Base-by-base conservation (phyloP, 2,329 filamentous ascomycete species). In the Cladophialophora carrionii region DNA sequence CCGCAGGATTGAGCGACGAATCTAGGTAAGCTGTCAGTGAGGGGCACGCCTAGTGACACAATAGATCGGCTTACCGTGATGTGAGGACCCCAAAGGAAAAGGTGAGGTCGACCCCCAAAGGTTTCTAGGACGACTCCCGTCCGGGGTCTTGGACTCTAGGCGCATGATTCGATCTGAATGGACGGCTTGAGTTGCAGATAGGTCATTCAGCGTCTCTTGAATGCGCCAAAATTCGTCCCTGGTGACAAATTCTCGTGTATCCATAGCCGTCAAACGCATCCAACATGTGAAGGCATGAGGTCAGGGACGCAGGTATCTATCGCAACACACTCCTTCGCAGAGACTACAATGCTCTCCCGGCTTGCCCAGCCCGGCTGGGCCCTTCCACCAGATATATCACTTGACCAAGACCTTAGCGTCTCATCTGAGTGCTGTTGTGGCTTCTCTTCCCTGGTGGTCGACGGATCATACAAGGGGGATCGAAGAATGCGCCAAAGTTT, bases 71-170 rank as follows among this genome's bases (percentile, higher is more conserved):
- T 77, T 79, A 96, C 94, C 92, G 81, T 96, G 90, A 76, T 96
- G 90, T 61, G 92, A 93, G 61, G 91, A 90, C 71, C 89, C 88
- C 64, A 96, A 77, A n/a, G 94, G 92, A 75, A 97, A 97, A 17
- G 93, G 93, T 62, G 93, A 96, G 55, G 84, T 80, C 70, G 90
- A 89, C 56, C 86, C 87, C 95, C 95, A 99, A 63, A 96, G 90
- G 67, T 90, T 96, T 78, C 94, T 96, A 77, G 88, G 77, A 69
- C 84, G 81, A 62, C 83, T 82, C 77, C 88, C 86, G 70, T 88
- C 86, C 70, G 88, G 85, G 65, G 84, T 84, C 67, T 84, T 82
- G 64, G 85, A 81, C 74, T 89, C 87, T 65, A 89, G 75, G 64
- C 85, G 81, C 63, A 84, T 78, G 67, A 89, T 80, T 63, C 87